Base-by-base conservation (phyloP, 495 filamentous ascomycete genomes). In the Parachaetomium inaequale region DNA sequence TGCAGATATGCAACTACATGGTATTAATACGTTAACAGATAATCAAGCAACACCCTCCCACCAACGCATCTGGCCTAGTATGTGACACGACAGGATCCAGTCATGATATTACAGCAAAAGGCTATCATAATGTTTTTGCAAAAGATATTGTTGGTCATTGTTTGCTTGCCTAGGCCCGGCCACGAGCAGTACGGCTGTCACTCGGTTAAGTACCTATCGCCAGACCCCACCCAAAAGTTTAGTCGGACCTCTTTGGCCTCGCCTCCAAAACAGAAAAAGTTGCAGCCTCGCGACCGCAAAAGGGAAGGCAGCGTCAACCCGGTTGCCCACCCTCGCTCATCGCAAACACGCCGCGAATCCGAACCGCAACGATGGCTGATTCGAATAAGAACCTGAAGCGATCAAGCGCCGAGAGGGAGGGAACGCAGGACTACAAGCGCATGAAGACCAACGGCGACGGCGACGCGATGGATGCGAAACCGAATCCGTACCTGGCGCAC, bases 401-500 rank as follows among this genome's bases (percentile, higher is more conserved):
- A 70, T 68, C 65, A n/a, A 72, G 63, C 59, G 61, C 59, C 43
- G 72, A 72, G 19, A 55, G 45, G 29, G 68, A 69, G 47, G 64
- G 59, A 55, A 59, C 3, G 46, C 66, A 74, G 49, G 72, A 72
- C 38, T 63, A 66, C 19, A 74, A 74, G 63, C 68, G 72, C 15
- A 46, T 74, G 59, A 74, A 73, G 66, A 71, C 72, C 47, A 71
- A 71, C 56, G 66, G 68, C 62, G 64, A 68, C 63, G 59, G 26
- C 46, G 62, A 58, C 54, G 64, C 65, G 11, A 78, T 77, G 46
- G 72, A 65, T 32, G 63, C 55, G 23, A 74, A 78, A 52, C 69
- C 70, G 65, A 98, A 97, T 69, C 89, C 89, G 3, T 98, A 99
- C 74, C 85, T 98, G 53, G 91, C 92, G 53, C 95, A 99, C 70